phyloP scores from a whole-genome alignment of 2,329 filamentous ascomycete species.

The Venturia aucupariae region DNA sequence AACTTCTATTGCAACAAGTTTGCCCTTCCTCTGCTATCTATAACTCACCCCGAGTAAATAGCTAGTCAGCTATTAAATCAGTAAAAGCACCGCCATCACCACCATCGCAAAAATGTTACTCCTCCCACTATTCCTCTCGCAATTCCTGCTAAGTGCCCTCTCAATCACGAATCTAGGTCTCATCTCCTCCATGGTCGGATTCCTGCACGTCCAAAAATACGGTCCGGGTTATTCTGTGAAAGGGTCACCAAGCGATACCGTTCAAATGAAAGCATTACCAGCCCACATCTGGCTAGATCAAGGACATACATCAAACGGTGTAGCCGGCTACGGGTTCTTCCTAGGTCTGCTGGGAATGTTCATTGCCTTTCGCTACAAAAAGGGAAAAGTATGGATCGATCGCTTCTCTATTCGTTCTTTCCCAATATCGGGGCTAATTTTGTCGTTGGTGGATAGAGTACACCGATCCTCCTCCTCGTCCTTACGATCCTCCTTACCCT shows the following conservation, averaged over 20 bases:
- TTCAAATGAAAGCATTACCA: constrained; percentile 22
- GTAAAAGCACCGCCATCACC: too few relatives aligned
- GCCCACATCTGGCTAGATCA: constrained; percentile 24
- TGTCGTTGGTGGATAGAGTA: not conserved
- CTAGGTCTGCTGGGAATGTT: constrained; percentile 24
- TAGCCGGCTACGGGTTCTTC: constrained; percentile 26
- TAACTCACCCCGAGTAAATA: too few relatives aligned
- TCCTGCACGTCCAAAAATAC: constrained; percentile 24
- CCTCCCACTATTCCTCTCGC: constrained; percentile 21
- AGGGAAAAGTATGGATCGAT: not conserved
- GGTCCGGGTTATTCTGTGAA: constrained; percentile 21
- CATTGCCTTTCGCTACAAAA: constrained; percentile 23
- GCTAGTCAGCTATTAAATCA: too few relatives aligned
- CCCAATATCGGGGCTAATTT: too few relatives aligned
- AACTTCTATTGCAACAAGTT: too few relatives aligned
- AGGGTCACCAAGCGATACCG: constrained; percentile 20
- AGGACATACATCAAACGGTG: constrained; percentile 24
- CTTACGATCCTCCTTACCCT: constrained; percentile 27
- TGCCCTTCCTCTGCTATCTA: too few relatives aligned
- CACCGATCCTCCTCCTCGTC: constrained; percentile 22
- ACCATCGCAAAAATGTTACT: constrained; percentile 13
- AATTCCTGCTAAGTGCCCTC: constrained; percentile 22
- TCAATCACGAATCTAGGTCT: constrained; percentile 25
- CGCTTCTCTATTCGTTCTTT: too few relatives aligned
- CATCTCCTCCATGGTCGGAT: constrained; percentile 27